Percentiles rank a stretch among this genome's conserved stretches.
Evolutionary conservation across 1,139 yeast genomes (phyloP).

Genomic region (Geotrichum fermentans): DNA sequence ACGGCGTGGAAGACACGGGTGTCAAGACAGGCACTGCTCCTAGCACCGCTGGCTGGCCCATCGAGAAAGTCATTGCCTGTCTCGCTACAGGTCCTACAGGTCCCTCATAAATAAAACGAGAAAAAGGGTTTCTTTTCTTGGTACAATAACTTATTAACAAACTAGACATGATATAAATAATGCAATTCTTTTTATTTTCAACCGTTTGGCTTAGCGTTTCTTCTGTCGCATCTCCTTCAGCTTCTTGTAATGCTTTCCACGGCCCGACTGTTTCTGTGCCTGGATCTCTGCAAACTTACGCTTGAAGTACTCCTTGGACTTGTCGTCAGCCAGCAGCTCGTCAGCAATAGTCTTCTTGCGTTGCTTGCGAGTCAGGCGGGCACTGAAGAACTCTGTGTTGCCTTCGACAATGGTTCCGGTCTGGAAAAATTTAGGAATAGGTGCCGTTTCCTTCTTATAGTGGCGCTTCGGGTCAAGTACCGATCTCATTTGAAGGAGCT

Average conservation of each 20-base stretch:
- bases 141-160: not conserved
- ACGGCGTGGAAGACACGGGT: conserved; percentile 37
- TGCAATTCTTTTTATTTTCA: not conserved
- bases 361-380: conserved; percentile 64
- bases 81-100: conserved; percentile 28
- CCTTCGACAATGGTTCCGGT: conserved; percentile 86
- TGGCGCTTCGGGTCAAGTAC: conserved; percentile 95
- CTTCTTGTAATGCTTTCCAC: conserved; percentile 62
- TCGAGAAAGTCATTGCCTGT: conserved; percentile 31
- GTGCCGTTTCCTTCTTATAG: conserved; percentile 83
- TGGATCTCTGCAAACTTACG: conserved; percentile 81
- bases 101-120: too few relatives aligned
- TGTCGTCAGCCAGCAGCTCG: conserved; percentile 71
- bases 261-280: conserved; percentile 67
- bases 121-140: not conserved
- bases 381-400: conserved; percentile 68
- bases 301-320: conserved; percentile 71
- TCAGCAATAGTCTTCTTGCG: conserved; percentile 76
- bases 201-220: conserved; percentile 26
- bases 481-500: conserved; percentile 75
- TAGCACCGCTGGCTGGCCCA: conserved; percentile 25
- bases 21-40: conserved; percentile 17
- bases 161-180: conserved; percentile 11
- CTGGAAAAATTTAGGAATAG: conserved; percentile 74
- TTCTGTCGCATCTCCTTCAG: conserved; percentile 58